These are phyloP conservation scores for Trematosphaeria pertusa DNA, from an alignment of 2,329 filamentous ascomycete genomes.

Conservation along the genomic window DNA sequence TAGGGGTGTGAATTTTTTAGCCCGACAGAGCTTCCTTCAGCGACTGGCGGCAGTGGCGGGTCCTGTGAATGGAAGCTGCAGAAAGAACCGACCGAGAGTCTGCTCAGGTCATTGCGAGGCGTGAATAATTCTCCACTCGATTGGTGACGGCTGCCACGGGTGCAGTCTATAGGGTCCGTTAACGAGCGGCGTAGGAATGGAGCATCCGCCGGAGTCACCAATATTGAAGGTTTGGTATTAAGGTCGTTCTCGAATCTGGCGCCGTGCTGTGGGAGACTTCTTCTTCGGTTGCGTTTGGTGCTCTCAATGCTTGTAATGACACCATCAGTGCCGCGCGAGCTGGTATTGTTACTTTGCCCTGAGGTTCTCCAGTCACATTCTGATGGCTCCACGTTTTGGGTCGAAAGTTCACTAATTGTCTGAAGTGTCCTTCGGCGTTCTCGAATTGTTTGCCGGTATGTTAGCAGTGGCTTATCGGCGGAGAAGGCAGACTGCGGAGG, in stretches of 20 bases:
- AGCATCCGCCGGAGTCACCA: conserved; percentile 8
- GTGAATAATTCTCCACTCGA: too few species aligned
- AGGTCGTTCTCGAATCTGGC: conserved; percentile 2
- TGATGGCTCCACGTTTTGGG: conserved; percentile 16
- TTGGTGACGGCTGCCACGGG: not conserved
- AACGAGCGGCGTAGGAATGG: conserved; percentile 9
- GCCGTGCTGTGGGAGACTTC: conserved; percentile 25
- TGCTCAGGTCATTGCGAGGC: too few species aligned
- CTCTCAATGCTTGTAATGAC: conserved; percentile 2
- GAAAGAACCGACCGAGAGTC: conserved; percentile 5
- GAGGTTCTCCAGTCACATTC: conserved; percentile 17
- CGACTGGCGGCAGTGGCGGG: conserved; percentile 8
- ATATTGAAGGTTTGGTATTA: conserved; percentile 3
- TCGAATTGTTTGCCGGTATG: conserved; percentile 13
- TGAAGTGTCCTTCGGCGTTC: conserved; percentile 36
- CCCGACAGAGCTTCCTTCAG: conserved; percentile 9
- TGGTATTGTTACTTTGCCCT: conserved; percentile 10
- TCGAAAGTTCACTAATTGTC: conserved; percentile 36
- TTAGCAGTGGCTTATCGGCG: not conserved
- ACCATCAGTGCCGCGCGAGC: conserved; percentile 4
- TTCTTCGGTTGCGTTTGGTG: conserved; percentile 17
- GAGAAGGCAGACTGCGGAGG: not conserved
- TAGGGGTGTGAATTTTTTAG: not conserved
- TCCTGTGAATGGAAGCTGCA: conserved; percentile 5
- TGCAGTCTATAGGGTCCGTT: not conserved